These are phyloP conservation scores for Lachnellula subtilissima DNA, from an alignment of 2,329 filamentous ascomycete genomes.

Conservation along the genomic window DNA sequence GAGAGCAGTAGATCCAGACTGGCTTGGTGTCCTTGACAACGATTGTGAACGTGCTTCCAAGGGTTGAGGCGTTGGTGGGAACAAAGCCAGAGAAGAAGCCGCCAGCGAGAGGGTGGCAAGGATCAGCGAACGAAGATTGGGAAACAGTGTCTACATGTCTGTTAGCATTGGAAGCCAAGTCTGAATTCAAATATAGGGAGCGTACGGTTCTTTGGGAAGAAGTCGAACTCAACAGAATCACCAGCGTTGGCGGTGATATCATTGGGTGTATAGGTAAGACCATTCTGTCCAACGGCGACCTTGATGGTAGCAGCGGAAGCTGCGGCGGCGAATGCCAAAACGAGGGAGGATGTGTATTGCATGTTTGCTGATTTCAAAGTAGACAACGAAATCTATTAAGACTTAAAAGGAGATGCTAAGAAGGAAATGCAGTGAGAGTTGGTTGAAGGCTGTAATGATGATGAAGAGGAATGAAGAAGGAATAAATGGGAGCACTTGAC, in stretches of 20 bases:
- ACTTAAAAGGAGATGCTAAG: not conserved
- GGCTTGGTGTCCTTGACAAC: constrained; percentile 36
- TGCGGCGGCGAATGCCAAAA: constrained; percentile 12
- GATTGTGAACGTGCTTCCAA: constrained; percentile 36
- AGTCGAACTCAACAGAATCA: constrained; percentile 32
- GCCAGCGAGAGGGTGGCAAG: constrained; percentile 36
- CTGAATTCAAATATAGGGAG: not conserved
- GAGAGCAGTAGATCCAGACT: constrained; percentile 41
- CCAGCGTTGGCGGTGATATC: constrained; percentile 31
- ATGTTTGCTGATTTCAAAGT: constrained; percentile 10
- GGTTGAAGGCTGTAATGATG: constrained; percentile 1
- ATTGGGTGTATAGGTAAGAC: constrained; percentile 73
- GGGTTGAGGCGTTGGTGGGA: constrained; percentile 30
- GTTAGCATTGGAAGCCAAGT: constrained; percentile 1
- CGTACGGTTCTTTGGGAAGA: constrained; percentile 27
- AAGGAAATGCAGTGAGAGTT: constrained; percentile 1
- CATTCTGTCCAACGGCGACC: constrained; percentile 75
- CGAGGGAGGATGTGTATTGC: constrained; percentile 16
- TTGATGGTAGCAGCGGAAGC: constrained; percentile 29
- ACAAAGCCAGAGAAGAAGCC: constrained; percentile 38
- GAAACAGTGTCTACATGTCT: constrained; percentile 32
- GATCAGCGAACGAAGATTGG: constrained; percentile 37
- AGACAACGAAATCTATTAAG: not conserved
- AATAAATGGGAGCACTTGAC: not conserved
- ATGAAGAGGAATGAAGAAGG: not conserved